phyloP scores from a whole-genome alignment of 2,329 filamentous ascomycete species.

The Stagonosporopsis tanaceti region DNA sequence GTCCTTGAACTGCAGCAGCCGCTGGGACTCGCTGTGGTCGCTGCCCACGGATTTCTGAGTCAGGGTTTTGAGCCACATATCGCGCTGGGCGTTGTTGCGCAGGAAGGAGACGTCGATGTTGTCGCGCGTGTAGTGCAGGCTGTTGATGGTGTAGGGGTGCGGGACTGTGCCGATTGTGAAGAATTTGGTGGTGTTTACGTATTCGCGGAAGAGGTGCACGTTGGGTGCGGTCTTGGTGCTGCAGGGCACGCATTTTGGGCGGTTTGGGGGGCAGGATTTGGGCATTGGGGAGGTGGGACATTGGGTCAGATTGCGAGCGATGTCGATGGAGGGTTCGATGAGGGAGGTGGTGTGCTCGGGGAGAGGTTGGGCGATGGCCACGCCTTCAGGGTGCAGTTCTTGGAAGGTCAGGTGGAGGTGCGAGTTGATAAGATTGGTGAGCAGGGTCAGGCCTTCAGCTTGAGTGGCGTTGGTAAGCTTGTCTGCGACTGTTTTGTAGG shows the following conservation, averaged over 20 bases:
- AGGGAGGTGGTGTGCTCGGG: conserved; percentile 77
- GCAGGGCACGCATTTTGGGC: conserved; percentile 77
- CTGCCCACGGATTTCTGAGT: conserved; percentile 74
- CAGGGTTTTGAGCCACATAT: conserved; percentile 77
- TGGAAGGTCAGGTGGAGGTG: conserved; percentile 90
- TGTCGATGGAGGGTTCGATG: conserved; percentile 70
- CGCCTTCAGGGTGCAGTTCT: conserved; percentile 76
- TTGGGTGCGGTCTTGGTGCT: conserved; percentile 67
- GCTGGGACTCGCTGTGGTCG: conserved; percentile 67
- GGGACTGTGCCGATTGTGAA: conserved; percentile 90
- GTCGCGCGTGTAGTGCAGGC: conserved; percentile 67
- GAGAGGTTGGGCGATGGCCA: conserved; percentile 82
- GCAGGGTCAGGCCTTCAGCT: conserved; percentile 67
- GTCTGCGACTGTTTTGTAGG: conserved; percentile 73
- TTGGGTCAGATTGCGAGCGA: conserved; percentile 77
- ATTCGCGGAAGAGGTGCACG: conserved; percentile 71
- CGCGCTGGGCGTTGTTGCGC: conserved; percentile 71
- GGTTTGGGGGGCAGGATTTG: conserved; percentile 83
- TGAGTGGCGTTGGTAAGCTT: conserved; percentile 63
- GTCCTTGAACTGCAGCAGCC: conserved; percentile 81
- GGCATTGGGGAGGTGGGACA: conserved; percentile 79
- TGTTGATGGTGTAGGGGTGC: conserved; percentile 85
- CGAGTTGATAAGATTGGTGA: conserved; percentile 80
- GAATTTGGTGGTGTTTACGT: conserved; percentile 73
- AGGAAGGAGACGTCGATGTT: conserved; percentile 54